Percentiles rank a stretch among this genome's conserved stretches.
These are phyloP conservation scores for Arabidopsis lyrata DNA, from an alignment of 441 rosid species.

Conservation along the genomic window DNA sequence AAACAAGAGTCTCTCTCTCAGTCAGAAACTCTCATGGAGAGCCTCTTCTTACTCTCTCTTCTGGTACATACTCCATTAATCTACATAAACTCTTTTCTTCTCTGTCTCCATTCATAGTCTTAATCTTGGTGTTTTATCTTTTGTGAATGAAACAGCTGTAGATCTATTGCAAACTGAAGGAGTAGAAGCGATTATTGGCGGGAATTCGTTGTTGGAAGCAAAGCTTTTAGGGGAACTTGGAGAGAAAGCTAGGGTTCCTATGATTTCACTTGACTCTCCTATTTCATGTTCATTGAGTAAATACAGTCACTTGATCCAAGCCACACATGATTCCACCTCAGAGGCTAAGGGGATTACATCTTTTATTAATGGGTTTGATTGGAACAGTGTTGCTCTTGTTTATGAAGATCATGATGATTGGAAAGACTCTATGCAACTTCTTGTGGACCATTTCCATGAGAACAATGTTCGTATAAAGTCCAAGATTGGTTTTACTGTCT, in stretches of 20 bases:
- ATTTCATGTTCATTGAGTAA: conserved; percentile 24
- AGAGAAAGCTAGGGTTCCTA: conserved; percentile 42
- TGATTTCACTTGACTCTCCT: conserved; percentile 46
- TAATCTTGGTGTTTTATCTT: background rate
- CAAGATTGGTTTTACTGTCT: conserved; percentile 33
- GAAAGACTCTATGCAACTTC: conserved; percentile 32
- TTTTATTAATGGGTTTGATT: conserved; percentile 36
- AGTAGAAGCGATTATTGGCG: conserved; percentile 47
- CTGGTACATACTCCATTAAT: conserved; percentile 18
- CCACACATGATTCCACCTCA: conserved; percentile 39
- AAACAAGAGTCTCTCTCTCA: conserved; percentile 40
- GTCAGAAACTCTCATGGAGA: conserved; percentile 45
- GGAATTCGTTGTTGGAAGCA: conserved; percentile 36
- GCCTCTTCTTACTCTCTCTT: conserved; percentile 42
- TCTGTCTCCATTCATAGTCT: background rate
- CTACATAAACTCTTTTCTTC: background rate
- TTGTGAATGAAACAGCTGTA: conserved; percentile 14
- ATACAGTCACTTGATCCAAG: conserved; percentile 46
- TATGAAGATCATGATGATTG: conserved; percentile 44
- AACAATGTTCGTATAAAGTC: conserved; percentile 14
- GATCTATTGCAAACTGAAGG: conserved; percentile 34
- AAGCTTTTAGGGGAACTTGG: conserved; percentile 47
- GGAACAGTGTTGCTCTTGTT: conserved; percentile 47
- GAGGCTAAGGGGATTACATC: conserved; percentile 46
- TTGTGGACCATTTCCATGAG: conserved; percentile 40